Evolutionary conservation across 345 rosid genomes (phyloP), one percentile per base, ranked within the genome.

Genomic region (Citrus medica): DNA sequence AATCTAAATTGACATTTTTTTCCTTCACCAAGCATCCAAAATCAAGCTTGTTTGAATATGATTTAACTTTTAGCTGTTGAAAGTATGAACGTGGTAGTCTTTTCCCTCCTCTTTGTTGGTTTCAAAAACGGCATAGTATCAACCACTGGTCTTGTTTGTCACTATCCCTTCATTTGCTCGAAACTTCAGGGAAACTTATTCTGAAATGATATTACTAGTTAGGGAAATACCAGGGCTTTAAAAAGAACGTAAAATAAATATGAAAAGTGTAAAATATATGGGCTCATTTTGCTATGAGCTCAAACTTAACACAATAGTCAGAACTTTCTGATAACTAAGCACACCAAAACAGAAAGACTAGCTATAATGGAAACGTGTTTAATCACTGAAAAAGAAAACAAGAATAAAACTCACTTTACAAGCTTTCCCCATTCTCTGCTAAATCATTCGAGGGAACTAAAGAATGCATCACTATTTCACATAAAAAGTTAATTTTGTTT

Each of bases 391-490:
- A 75, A 42, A 28, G 7, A 53, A 53, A 76, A 66, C 8, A 14
- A 4, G 22, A 67, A 22, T 24, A 55, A 5, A 42, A 71, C 71
- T 76, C 83, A 53, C 42, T 76, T 76, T 71, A 75, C 67, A 53
- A 60, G 66, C 24, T 51, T 75, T 75, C 66, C 65, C 46, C 53
- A 3, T 33, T 75, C 33, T 64, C 33, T 48, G 48, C 48, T 46
- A 75, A 22, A 62, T 65, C 51, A 65, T 24, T 76, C 24, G 35
- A 53, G 63, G 83, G 71, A 35, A 67, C 35, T 51, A 60, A 67
- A 67, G 65, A 66, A 51, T 46, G 48, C 71, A 37, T 67, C 66
- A 59, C 61, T 66, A 58, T 55, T 59, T 61, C 58, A 35, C 55
- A 66, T 35, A 38, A 35, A 53, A 53, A 53, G 28, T 6, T 55